phyloP scores from a whole-genome alignment of 2,329 filamentous ascomycete species.

The Alternaria metachromatica region DNA sequence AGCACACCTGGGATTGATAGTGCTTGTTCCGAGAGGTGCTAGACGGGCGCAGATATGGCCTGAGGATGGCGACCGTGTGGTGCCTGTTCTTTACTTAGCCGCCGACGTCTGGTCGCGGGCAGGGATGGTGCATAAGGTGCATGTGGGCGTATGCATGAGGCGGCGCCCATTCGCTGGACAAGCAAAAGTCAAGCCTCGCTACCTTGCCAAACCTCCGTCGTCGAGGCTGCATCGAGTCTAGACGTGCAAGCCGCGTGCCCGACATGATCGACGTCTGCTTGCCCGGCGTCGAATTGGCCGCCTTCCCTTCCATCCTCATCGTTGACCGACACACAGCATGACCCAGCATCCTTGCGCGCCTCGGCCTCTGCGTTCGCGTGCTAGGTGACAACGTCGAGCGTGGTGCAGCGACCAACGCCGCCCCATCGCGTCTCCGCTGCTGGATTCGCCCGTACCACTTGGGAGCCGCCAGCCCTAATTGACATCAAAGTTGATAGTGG shows the following conservation, averaged over 20 bases:
- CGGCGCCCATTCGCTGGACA: constrained; percentile 25
- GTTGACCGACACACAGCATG: constrained; percentile 13
- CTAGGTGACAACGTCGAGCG: constrained; percentile 24
- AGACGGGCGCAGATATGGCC: neutral
- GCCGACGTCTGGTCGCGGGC: constrained; percentile 15
- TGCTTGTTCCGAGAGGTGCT: neutral
- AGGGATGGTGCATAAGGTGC: constrained; percentile 18
- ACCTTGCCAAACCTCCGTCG: constrained; percentile 19
- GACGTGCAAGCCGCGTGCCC: constrained; percentile 13
- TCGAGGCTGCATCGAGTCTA: constrained; percentile 9
- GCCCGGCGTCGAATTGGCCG: constrained; percentile 27
- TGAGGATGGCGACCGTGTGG: neutral
- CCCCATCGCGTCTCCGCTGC: constrained; percentile 16
- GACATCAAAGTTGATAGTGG: constrained; percentile 12
- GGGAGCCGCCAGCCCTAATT: constrained; percentile 36
- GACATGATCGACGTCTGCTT: constrained; percentile 20
- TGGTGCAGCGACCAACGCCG: constrained; percentile 14
- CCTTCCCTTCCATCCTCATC: constrained; percentile 18
- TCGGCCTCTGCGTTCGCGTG: constrained; percentile 8
- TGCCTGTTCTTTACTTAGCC: constrained; percentile 18
- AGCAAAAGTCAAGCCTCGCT: constrained; percentile 24
- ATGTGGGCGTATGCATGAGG: constrained; percentile 14
- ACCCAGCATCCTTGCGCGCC: constrained; percentile 17
- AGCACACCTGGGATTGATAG: constrained; percentile 13
- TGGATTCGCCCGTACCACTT: constrained; percentile 31